phyloP scores from a whole-genome alignment of 73 alveolate species.

The Tetrahymena borealis region DNA sequence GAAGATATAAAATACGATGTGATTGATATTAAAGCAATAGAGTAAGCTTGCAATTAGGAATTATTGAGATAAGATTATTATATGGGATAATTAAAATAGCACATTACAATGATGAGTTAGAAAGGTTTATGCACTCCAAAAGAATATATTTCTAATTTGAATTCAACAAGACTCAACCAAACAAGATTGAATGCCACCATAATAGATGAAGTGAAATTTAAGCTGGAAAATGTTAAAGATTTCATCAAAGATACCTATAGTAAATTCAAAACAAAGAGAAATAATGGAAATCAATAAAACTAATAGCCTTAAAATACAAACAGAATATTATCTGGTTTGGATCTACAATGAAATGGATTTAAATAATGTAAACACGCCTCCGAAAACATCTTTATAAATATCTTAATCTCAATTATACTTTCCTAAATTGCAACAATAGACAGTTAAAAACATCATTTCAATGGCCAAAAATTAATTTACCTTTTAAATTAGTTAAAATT shows the following conservation, averaged over 20 bases:
- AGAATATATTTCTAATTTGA: not conserved
- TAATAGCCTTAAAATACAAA: not conserved
- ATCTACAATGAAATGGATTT: not conserved
- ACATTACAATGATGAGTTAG: not conserved
- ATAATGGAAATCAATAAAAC: not conserved
- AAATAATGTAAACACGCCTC: not conserved
- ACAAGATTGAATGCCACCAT: not conserved
- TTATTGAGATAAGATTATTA: not conserved
- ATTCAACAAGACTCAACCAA: not conserved
- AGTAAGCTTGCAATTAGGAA: not conserved
- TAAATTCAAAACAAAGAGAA: not conserved
- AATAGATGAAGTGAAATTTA: not conserved
- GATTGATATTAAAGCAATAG: not conserved
- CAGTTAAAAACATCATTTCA: too few species aligned
- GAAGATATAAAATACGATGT: not conserved
- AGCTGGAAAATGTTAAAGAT: not conserved
- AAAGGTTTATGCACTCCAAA: not conserved
- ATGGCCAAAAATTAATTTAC: too few species aligned
- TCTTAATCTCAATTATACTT: not conserved
- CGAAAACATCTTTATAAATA: not conserved
- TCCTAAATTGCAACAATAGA: too few species aligned
- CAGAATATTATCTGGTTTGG: not conserved
- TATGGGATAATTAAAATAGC: not conserved
- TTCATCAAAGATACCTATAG: not conserved
- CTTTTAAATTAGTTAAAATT: too few species aligned